Conservation (phyloP, 306 rosid genomes). For the Luffa aegyptiaca region DNA sequence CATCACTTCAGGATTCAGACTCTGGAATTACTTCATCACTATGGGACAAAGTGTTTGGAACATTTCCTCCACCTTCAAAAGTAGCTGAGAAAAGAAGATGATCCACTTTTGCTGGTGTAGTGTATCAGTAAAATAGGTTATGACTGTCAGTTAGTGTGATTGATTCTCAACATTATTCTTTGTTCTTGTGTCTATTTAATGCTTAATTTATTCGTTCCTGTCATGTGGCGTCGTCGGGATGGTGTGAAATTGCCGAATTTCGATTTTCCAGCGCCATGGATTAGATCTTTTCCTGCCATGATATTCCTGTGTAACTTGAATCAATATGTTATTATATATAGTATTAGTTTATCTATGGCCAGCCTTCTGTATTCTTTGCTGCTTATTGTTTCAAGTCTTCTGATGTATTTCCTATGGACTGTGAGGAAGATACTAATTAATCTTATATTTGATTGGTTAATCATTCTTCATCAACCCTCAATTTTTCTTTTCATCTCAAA, state of each 20-base stretch:
- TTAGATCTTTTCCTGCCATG: neutral
- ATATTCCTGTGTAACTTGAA: neutral
- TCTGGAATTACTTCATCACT: slow-evolving; percentile 81
- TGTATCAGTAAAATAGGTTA: neutral
- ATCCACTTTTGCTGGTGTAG: neutral
- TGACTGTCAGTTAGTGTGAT: neutral
- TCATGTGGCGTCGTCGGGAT: neutral
- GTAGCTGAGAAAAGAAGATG: slow-evolving; percentile 33
- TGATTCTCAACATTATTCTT: slow-evolving; percentile 3
- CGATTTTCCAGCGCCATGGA: neutral
- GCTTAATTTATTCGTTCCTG: neutral
- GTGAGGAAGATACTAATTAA: too few species aligned
- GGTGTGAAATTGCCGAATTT: neutral
- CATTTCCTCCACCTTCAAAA: slow-evolving; percentile 72
- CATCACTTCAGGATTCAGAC: slow-evolving; percentile 88
- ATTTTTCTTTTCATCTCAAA: too few species aligned
- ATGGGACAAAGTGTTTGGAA: slow-evolving; percentile 88
- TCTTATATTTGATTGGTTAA: too few species aligned
- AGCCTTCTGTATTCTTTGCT: neutral
- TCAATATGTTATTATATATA: neutral
- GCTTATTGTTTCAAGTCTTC: neutral
- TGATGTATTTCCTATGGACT: neutral
- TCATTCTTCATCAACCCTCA: too few species aligned
- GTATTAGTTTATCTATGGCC: neutral
- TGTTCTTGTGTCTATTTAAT: neutral